A percentile compares a stretch with the other conserved stretches of the same genome.
Evolutionary conservation across 352 stramenopile genomes (phyloP).

Genomic region (Aphanomyces euteiches): DNA sequence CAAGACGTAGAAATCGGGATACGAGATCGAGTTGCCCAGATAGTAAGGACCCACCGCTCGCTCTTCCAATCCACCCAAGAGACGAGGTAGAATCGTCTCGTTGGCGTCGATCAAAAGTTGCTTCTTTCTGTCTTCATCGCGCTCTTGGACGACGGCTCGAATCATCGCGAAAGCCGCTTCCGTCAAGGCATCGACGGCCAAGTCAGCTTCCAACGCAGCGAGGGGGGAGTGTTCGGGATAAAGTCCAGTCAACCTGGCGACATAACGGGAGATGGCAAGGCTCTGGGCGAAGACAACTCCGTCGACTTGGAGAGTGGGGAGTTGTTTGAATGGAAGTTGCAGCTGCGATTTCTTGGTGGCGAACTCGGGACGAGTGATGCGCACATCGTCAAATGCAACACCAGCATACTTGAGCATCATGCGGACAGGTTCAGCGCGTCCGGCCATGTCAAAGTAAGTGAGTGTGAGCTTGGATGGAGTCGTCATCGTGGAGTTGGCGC

Average conservation of each 20-base stretch:
- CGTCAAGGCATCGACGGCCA: conserved; percentile 28
- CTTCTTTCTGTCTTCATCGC: conserved; percentile 45
- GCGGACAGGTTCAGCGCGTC: conserved; percentile 56
- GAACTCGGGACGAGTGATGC: conserved; percentile 48
- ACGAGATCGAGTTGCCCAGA: conserved; percentile 40
- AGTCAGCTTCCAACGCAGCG: conserved; percentile 45
- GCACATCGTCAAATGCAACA: conserved; percentile 58
- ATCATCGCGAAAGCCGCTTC: background rate
- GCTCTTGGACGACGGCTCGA: conserved; percentile 33
- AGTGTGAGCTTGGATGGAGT: too few relatives aligned
- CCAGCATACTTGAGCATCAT: conserved; percentile 50
- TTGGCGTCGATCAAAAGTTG: conserved; percentile 35
- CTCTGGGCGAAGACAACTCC: conserved; percentile 52
- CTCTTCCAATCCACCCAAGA: conserved; percentile 43
- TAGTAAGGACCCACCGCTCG: conserved; percentile 51
- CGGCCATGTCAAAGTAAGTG: conserved; percentile 34
- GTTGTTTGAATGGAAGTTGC: conserved; percentile 41
- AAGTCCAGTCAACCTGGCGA: conserved; percentile 47
- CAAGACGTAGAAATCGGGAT: conserved; percentile 47
- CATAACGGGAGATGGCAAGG: conserved; percentile 58
- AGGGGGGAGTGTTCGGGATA: conserved; percentile 49
- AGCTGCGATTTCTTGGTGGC: conserved; percentile 49
- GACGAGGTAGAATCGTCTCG: conserved; percentile 37
- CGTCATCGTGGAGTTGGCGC: too few relatives aligned
- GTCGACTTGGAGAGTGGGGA: conserved; percentile 53